These are phyloP conservation scores for Scutellaria barbata DNA, from an alignment of 257 asterid species.

Conservation along the genomic window DNA sequence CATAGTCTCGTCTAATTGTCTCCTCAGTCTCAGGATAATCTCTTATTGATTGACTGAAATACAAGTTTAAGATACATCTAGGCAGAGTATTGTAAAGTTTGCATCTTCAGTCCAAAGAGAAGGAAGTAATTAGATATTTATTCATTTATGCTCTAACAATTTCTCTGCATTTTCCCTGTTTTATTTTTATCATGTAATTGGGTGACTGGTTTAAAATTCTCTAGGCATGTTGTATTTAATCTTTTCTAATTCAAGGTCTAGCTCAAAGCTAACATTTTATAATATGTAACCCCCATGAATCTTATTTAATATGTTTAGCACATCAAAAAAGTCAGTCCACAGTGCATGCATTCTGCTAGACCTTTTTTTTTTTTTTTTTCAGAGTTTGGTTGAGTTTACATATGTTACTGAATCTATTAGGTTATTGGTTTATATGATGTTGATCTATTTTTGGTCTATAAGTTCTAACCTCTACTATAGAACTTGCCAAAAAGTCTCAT, in stretches of 20 bases:
- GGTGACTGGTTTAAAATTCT: neutral
- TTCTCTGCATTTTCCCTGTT: neutral
- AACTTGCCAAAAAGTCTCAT: constrained; percentile 9
- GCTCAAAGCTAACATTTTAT: neutral
- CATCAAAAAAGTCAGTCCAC: neutral
- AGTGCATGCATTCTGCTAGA: no score
- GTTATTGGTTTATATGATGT: neutral
- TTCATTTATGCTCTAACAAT: neutral
- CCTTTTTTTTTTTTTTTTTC: no score
- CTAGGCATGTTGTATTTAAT: neutral
- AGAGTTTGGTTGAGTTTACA: no score
- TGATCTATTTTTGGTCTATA: neutral
- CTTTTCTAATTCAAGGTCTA: neutral
- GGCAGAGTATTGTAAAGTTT: neutral
- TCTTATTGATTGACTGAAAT: neutral
- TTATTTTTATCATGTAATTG: neutral
- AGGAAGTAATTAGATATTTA: neutral
- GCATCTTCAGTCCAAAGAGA: neutral
- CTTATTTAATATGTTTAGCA: neutral
- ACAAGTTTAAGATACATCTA: neutral
- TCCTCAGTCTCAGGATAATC: neutral
- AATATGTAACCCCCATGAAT: neutral
- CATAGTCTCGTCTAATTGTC: no score
- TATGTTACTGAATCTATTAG: neutral
- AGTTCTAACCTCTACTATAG: neutral